Base-by-base conservation (phyloP, 805 yeast genomes). In the Candida quercuum region DNA sequence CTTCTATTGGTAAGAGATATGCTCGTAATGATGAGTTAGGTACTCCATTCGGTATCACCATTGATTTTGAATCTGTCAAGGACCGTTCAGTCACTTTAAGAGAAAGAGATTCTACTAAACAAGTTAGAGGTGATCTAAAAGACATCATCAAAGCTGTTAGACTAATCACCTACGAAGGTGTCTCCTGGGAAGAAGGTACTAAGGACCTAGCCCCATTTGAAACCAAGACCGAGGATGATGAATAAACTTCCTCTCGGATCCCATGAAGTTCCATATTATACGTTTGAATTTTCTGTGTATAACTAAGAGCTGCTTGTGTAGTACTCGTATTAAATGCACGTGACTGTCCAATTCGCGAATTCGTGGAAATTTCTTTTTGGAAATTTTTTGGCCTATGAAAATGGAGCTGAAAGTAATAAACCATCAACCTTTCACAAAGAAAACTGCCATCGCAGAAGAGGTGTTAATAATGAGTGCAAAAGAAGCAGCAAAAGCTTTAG, bases 21-120 rank as follows among this genome's bases (percentile, higher is more conserved):
- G 88, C 99, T 47, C 86, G 99, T 71, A 91, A 91, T 64, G 99
- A 91, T 66, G 99, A 91, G 71, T 75, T 91, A 59, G 99, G 99
- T 65, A 93, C 98, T 38, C 99, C 99, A 52, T 93, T 93, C 61
- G 99, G 99, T 63, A 78, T 91, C 65, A 91, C 99, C 47, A 84
- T 91, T 53, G 99, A 91, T 65, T 91, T 93, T 63, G 97, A 91
- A 48, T 81, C 95, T 38, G 76, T 85, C 45, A 76, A 82, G 59
- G 97, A 91, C 59, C 76, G 77, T 35, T 81, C 96, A 12, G 85
- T 91, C 48, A 91, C 99, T 25, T 73, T 91, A 59, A 86, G 99
- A 74, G 98, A 91, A 67, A 86, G 99, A 72, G 99, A 91, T 64
- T 75, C 95, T 39, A 93, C 98, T 25, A 83, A 80, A 61, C 99